A percentile compares a stretch with the other conserved stretches of the same genome.
Evolutionary conservation across 2,329 filamentous ascomycete genomes (phyloP).

Genomic region (Lojkania enalia): DNA sequence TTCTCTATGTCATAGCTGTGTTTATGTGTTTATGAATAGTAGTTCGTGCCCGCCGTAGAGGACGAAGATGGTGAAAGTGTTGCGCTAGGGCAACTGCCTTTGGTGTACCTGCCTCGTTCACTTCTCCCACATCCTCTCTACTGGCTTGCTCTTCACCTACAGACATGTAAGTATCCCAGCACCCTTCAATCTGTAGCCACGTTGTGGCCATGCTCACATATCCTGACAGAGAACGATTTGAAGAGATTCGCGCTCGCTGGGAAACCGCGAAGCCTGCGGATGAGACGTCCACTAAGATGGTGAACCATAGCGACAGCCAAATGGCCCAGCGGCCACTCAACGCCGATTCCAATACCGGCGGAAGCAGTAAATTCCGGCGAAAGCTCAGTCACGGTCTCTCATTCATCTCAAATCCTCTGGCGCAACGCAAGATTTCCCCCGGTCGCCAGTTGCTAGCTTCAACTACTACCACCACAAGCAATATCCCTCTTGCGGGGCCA

Average conservation of each 20-base stretch:
- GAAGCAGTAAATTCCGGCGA: constrained; percentile 32
- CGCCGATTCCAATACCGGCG: constrained; percentile 12
- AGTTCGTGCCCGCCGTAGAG: no score
- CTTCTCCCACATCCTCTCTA: constrained; percentile 9
- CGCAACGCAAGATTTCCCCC: constrained; percentile 31
- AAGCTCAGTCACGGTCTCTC: constrained; percentile 40
- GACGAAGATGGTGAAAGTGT: no score
- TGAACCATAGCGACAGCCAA: constrained; percentile 30
- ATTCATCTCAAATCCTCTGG: constrained; percentile 36
- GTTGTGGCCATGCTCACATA: constrained; percentile 38
- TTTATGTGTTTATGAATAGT: no score
- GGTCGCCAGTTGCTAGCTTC: constrained; percentile 14
- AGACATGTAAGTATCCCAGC: constrained; percentile 22
- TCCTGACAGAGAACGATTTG: constrained; percentile 36
- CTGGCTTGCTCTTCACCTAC: no score
- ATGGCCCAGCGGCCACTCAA: constrained; percentile 14
- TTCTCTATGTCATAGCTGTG: no score
- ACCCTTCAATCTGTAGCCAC: constrained; percentile 13
- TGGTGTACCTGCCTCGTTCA: neutral
- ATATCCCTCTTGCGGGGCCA: constrained; percentile 5
- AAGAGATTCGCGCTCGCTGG: constrained; percentile 39
- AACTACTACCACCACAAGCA: neutral
- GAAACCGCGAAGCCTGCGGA: constrained; percentile 25
- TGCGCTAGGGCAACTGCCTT: neutral
- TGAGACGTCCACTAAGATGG: constrained; percentile 25